Percentiles rank a stretch among this genome's conserved stretches.
Conservation (phyloP, 371 early-diverging fungal genomes). For the Pancytospora philotis region DNA sequence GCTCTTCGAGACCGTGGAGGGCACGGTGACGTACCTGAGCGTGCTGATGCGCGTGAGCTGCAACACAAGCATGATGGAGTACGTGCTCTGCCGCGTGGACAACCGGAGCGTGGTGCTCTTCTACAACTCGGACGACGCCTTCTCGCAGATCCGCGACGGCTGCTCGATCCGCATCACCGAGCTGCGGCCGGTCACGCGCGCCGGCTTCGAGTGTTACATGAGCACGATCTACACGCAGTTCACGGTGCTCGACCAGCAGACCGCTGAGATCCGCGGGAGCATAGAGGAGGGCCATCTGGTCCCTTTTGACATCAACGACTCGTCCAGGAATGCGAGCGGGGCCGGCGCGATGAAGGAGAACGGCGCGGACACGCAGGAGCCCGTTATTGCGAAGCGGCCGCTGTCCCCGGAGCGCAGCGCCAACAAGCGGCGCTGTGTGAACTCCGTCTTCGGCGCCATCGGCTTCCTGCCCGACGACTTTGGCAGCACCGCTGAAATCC, state of each 20-base stretch:
- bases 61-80: conserved; percentile 32
- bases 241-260: too few relatives aligned
- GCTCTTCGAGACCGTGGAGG: conserved; percentile 42
- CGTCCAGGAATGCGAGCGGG: too few relatives aligned
- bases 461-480: conserved; percentile 49
- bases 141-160: conserved; percentile 46
- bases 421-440: too few relatives aligned
- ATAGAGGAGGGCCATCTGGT: too few relatives aligned
- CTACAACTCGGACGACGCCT: conserved; percentile 33
- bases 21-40: conserved; percentile 47
- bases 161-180: conserved; percentile 40
- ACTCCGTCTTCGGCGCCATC: conserved; percentile 22
- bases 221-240: conserved; percentile 57
- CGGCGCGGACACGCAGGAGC: too few relatives aligned
- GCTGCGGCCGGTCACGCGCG: conserved; percentile 35
- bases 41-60: conserved; percentile 32
- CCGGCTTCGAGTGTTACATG: conserved; percentile 41
- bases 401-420: too few relatives aligned
- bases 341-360: too few relatives aligned
- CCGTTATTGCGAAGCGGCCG: too few relatives aligned
- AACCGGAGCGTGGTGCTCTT: conserved; percentile 39
- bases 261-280: too few relatives aligned
- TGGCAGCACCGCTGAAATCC: conserved; percentile 16
- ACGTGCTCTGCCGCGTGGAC: conserved; percentile 38
- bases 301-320: too few relatives aligned